Evolutionary conservation across 805 yeast genomes (phyloP), one percentile per base, ranked within the genome.

Genomic region (Starmerella bacillaris): DNA sequence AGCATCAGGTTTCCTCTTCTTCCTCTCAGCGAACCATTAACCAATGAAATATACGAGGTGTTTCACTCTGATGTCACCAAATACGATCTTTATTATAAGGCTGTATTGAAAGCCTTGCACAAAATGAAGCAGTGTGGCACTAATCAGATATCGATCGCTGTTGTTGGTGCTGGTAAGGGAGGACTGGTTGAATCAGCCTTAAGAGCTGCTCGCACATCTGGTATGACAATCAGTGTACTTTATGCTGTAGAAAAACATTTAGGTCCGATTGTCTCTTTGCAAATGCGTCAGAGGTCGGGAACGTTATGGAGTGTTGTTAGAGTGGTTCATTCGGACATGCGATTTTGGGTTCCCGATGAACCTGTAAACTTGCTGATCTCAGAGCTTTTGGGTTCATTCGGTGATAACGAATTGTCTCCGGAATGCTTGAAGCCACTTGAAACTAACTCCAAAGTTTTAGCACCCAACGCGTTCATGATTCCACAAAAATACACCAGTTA

Each of bases 111-210:
- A 29, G 80, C 84, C 0, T 39, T 77, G 14, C 45, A 65, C 53
- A 24, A 19, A 1, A 24, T 33, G 7, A 26, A 18, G 4, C 4
- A 4, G 12, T 9, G 17, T 21, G 19, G 15, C 12, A 8, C 14
- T n/a, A 42, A 41, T 20, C 44, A 50, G 6, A 26, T 42, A n/a
- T 21, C 28, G 20, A 37, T 46, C 1, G 63, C 77, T 3, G 65
- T 84, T 2, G 72, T 77, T 2, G 95, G 95, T 0, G 89, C 94
- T 0, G 95, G 95, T 1, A 59, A 82, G 30, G 95, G 95, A 1
- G 84, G 86, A 0, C 55, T 84, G 20, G 72, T 83, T 2, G 72
- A 72, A 30, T 59, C 65, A 16, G 58, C 68, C 0, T 55, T 66
- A 21, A 48, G 55, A 4, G 68, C 72, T 2, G n/a, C 37, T 11